A percentile compares a stretch with the other conserved stretches of the same genome.
Evolutionary conservation across 1,139 yeast genomes (phyloP).

Genomic region (Suhomyces kunorum): DNA sequence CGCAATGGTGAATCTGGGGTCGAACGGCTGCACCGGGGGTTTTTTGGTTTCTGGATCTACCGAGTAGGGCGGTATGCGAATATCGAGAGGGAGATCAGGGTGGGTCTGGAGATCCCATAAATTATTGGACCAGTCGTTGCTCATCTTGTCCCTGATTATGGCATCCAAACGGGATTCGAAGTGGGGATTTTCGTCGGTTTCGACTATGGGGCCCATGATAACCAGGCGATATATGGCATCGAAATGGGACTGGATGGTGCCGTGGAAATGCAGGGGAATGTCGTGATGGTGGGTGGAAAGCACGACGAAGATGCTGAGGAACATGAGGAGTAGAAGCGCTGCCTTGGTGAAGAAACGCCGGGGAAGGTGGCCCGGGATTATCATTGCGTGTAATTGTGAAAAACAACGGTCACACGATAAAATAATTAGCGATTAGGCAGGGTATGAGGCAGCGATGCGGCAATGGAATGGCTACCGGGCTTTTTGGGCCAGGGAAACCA

Average conservation of each 20-base stretch:
- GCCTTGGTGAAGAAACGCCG: constrained; percentile 8
- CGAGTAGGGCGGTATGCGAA: constrained; percentile 11
- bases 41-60: constrained; percentile 4
- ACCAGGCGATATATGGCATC: constrained; percentile 2
- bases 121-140: constrained; percentile 23
- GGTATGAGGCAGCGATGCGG: neutral
- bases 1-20: constrained; percentile 26
- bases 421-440: no score
- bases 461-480: no score
- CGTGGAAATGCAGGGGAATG: constrained; percentile 3
- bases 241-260: constrained; percentile 6
- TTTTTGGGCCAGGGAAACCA: no score
- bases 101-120: constrained; percentile 31
- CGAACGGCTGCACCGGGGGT: constrained; percentile 23
- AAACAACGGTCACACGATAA: no score
- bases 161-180: constrained; percentile 9
- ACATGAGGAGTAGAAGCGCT: constrained; percentile 2
- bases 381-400: constrained; percentile 8
- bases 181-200: constrained; percentile 9
- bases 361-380: constrained; percentile 8
- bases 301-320: constrained; percentile 1
- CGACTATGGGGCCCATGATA: constrained; percentile 3
- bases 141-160: constrained; percentile 3
- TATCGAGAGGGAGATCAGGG: constrained; percentile 6
- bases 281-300: constrained; percentile 1